A percentile compares a stretch with the other conserved stretches of the same genome.
phyloP scores from a whole-genome alignment of 2,329 filamentous ascomycete genomes.

The Aspergillus aculeatinus region DNA sequence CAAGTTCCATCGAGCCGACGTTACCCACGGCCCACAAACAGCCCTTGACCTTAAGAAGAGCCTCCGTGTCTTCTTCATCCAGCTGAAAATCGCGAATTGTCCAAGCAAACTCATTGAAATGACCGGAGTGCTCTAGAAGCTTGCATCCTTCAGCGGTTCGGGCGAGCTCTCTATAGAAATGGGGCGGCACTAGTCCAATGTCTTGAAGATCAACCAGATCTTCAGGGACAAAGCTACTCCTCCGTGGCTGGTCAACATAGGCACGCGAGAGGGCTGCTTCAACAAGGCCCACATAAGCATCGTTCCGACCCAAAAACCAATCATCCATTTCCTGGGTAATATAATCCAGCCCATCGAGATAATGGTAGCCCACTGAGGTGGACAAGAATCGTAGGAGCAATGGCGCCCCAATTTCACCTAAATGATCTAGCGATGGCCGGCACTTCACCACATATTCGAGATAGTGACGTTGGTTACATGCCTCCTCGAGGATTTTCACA shows the following conservation, averaged over 20 bases:
- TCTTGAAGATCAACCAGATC: constrained; percentile 60
- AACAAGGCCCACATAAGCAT: constrained; percentile 90
- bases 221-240: constrained; percentile 52
- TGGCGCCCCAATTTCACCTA: constrained; percentile 94
- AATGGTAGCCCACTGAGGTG: constrained; percentile 95
- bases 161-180: constrained; percentile 95
- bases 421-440: constrained; percentile 86
- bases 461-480: constrained; percentile 87
- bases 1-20: constrained; percentile 96
- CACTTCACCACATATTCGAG: constrained; percentile 97
- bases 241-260: constrained; percentile 59
- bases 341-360: constrained; percentile 93
- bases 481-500: constrained; percentile 95
- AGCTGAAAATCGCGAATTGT: constrained; percentile 87
- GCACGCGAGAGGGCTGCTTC: constrained; percentile 92
- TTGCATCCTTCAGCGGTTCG: constrained; percentile 90
- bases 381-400: constrained; percentile 88
- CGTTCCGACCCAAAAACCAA: constrained; percentile 96
- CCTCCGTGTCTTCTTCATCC: constrained; percentile 79
- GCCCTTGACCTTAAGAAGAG: constrained; percentile 90
- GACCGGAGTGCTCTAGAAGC: constrained; percentile 85
- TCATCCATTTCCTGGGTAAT: constrained; percentile 99
- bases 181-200: constrained; percentile 73
- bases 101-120: constrained; percentile 88
- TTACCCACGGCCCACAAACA: constrained; percentile 98